These are phyloP conservation scores for Mediolabrus comicus DNA, from an alignment of 108 stramenopile species.

Conservation along the genomic window DNA sequence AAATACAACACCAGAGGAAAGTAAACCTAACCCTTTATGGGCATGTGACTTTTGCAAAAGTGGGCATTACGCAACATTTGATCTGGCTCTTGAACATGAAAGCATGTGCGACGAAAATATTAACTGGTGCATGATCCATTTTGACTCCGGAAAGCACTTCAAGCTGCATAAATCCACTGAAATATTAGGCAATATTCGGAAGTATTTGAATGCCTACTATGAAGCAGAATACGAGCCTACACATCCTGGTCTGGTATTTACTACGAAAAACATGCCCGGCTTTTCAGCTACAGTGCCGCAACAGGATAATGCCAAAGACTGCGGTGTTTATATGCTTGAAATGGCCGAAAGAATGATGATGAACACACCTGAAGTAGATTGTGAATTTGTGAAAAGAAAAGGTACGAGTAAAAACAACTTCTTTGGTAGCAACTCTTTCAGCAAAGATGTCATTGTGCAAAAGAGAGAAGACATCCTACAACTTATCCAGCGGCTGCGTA, in stretches of 20 bases:
- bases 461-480: slow-evolving; percentile 36
- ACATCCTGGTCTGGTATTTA: slow-evolving; percentile 15
- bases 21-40: slow-evolving; percentile 2
- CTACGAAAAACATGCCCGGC: slow-evolving; percentile 36
- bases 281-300: slow-evolving; percentile 42
- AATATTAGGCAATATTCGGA: slow-evolving; percentile 28
- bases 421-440: slow-evolving; percentile 31
- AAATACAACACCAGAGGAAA: not conserved
- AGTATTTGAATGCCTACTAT: slow-evolving; percentile 34
- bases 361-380: slow-evolving; percentile 18
- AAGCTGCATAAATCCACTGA: slow-evolving; percentile 25
- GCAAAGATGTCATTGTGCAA: slow-evolving; percentile 22
- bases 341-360: slow-evolving; percentile 24
- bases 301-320: slow-evolving; percentile 66
- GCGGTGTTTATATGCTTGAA: slow-evolving; percentile 63
- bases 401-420: slow-evolving; percentile 11
- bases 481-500: slow-evolving; percentile 15
- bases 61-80: not conserved
- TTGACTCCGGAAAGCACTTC: slow-evolving; percentile 47
- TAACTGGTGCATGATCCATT: slow-evolving; percentile 39
- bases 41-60: slow-evolving; percentile 19
- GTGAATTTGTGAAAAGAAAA: slow-evolving; percentile 23
- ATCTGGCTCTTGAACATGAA: slow-evolving; percentile 23
- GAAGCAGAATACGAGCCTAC: slow-evolving; percentile 20
- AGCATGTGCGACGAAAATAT: slow-evolving; percentile 20